Base-by-base conservation (phyloP, 495 filamentous ascomycete species). In the Cudoniella acicularis region DNA sequence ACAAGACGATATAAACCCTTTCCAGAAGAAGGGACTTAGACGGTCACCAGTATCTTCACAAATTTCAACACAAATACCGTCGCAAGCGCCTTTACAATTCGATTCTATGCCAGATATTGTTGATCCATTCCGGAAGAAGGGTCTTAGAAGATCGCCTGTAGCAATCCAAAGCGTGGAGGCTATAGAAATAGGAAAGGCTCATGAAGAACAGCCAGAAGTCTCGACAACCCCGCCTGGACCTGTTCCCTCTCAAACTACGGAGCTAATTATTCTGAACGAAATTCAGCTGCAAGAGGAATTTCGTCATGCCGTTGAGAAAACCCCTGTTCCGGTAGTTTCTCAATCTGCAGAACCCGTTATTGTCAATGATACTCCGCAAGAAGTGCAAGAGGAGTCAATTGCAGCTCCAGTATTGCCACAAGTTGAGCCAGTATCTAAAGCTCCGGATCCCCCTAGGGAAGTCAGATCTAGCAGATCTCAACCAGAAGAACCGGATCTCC, bases 401-500 rank as follows among this genome's bases (percentile, higher is more conserved):
- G 13, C 30, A 36, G 4, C 13, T 13, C 30, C 30, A 36, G 30
- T 36, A 36, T 36, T 36, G 2, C 50, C 27, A 46, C 52, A 24
- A 43, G 17, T 18, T 43, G 2, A 41, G 24, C 18, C 30, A 11
- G 13, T 17, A 42, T 10, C 30, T 10, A 54, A 45, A 20, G 8
- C 52, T 54, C 27, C 21, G 9, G 26, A 23, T 16, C 17, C 1
- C n/a, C 16, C 17, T 47, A 17, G 4, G 4, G n/a, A 47, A 47
- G 43, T 9, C 8, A 9, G 8, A 4, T 17, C n/a, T 9, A 4
- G 4, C 17, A 47, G 43, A 47, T 24, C 48, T 50, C 48, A 9
- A 26, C 22, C 10, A 23, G 22, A 25, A 17, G 87, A 91, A 62
- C 87, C 86, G 9, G 85, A 88, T 36, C 74, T 91, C 21, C 88